Percentiles rank a stretch among this genome's conserved stretches.
Conservation (phyloP, 2,329 filamentous ascomycete genomes). For the Nannizzia gypsea region DNA sequence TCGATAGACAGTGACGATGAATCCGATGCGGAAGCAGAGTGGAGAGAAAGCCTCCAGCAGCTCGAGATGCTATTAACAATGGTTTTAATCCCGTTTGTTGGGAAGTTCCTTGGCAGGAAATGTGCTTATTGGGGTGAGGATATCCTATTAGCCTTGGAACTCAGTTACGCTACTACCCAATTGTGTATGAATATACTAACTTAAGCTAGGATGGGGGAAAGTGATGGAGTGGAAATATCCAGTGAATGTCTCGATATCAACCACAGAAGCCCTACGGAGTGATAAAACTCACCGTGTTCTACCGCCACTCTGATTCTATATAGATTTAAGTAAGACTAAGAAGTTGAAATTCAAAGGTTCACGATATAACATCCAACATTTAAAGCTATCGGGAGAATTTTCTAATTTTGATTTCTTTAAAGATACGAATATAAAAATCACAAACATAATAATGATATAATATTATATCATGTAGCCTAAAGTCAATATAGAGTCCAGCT, state of each 20-base stretch:
- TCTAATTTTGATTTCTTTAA: too few species aligned
- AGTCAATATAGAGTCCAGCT: too few species aligned
- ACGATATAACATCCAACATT: too few species aligned
- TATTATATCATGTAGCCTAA: too few species aligned
- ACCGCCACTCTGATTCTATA: background rate
- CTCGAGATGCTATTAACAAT: slow-evolving; percentile 85
- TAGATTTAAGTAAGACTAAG: too few species aligned
- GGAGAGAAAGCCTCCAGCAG: slow-evolving; percentile 89
- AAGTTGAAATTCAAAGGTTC: too few species aligned
- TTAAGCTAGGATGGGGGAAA: slow-evolving; percentile 64
- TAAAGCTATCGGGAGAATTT: too few species aligned
- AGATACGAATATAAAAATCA: too few species aligned
- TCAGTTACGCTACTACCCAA: too few species aligned
- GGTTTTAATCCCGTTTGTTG: slow-evolving; percentile 84
- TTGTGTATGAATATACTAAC: slow-evolving; percentile 4
- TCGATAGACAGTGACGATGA: slow-evolving; percentile 48
- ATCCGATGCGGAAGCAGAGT: slow-evolving; percentile 85
- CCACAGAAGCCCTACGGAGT: background rate
- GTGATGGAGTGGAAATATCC: slow-evolving; percentile 93
- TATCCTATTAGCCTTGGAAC: too few species aligned
- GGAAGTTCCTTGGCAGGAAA: slow-evolving; percentile 88
- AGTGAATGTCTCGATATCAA: slow-evolving; percentile 43
- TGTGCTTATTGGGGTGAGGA: slow-evolving; percentile 92
- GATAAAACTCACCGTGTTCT: background rate
- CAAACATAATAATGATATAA: too few species aligned